Evolutionary conservation across 352 stramenopile species (phyloP), one percentile per base, ranked within the genome.

Genomic region (Phytophthora ramorum): DNA sequence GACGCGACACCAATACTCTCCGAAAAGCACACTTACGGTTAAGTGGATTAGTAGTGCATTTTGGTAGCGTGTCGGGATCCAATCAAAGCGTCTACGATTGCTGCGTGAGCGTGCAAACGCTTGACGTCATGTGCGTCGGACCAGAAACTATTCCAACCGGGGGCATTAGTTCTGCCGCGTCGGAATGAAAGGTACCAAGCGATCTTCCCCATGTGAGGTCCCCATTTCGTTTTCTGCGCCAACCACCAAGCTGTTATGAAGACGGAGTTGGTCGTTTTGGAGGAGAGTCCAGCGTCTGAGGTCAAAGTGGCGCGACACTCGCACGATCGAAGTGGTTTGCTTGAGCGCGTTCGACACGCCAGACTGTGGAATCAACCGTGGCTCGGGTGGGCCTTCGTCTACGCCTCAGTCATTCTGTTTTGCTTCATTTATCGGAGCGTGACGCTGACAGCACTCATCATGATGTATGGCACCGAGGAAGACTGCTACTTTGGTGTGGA

Each of bases 361-460:
- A 38, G 17, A 6, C 22, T 58, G 20, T 58, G 24, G 57, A 17
- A 20, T 35, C 61, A 16, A 20, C 58, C 58, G 17, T 79, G 58
- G 62, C 53, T 79, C 20, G 61, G 78, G 12, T 85, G 76, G 76
- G 44, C 56, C 14, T 63, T 71, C 14, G 63, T 77, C 7, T 70
- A 74, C 30, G 13, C 54, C 16, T 14, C 52, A 0, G 38, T 66
- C 0, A 49, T 73, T 19, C 7, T 70, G 2, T 83, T 73, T 38
- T 85, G 71, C 47, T 60, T 70, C n/a, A 28, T 74, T 16, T 60
- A 70, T 28, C 61, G 72, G 2, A 57, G 62, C 24, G 43, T 37
- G n/a, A 47, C 58, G 38, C 50, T 85, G 1, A 16, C 30, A 0
- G 47, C 53, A 9, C 52, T 85, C n/a, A 47, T 85, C 5, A 44